Percentiles rank a stretch among this genome's conserved stretches.
These are phyloP conservation scores for Neurospora tetrasperma DNA, from an alignment of 495 filamentous ascomycete genomes.

Conservation along the genomic window DNA sequence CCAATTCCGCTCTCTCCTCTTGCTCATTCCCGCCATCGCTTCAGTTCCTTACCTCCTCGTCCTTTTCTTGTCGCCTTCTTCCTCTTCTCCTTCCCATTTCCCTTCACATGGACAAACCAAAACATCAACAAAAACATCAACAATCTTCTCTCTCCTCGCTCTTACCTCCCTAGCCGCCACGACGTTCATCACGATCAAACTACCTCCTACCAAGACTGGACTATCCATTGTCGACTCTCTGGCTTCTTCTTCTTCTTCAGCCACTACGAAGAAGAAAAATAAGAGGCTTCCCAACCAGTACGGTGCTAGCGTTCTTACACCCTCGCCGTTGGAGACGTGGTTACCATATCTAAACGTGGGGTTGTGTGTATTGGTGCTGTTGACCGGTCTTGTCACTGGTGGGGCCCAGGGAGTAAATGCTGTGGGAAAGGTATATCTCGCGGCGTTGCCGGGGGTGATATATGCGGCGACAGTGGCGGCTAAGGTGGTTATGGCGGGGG, in stretches of 20 bases:
- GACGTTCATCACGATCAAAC: conserved; percentile 36
- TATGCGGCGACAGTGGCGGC: conserved; percentile 38
- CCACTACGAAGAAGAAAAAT: not conserved
- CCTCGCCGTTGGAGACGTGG: conserved; percentile 31
- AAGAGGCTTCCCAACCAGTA: not conserved
- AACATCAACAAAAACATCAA: conserved; percentile 19
- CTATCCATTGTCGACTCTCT: conserved; percentile 24
- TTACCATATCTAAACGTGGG: conserved; percentile 39
- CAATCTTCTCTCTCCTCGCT: conserved; percentile 40
- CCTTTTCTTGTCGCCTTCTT: conserved; percentile 22
- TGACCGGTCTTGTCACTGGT: conserved; percentile 21
- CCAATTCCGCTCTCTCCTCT: conserved; percentile 48
- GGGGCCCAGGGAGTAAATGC: not conserved
- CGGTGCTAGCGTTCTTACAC: conserved; percentile 4
- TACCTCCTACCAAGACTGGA: conserved; percentile 31
- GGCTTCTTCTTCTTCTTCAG: not conserved
- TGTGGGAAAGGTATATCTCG: conserved; percentile 15
- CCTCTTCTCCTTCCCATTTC: not conserved
- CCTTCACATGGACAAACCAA: conserved; percentile 13
- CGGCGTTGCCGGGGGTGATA: conserved; percentile 32
- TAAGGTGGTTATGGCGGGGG: conserved; percentile 42
- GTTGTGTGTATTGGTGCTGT: conserved; percentile 28
- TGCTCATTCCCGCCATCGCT: conserved; percentile 45
- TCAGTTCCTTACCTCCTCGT: conserved; percentile 42
- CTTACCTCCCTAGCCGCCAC: conserved; percentile 51